These are phyloP conservation scores for Myriosclerotinia curreyana DNA, from an alignment of 2,329 filamentous ascomycete species.

Conservation along the genomic window DNA sequence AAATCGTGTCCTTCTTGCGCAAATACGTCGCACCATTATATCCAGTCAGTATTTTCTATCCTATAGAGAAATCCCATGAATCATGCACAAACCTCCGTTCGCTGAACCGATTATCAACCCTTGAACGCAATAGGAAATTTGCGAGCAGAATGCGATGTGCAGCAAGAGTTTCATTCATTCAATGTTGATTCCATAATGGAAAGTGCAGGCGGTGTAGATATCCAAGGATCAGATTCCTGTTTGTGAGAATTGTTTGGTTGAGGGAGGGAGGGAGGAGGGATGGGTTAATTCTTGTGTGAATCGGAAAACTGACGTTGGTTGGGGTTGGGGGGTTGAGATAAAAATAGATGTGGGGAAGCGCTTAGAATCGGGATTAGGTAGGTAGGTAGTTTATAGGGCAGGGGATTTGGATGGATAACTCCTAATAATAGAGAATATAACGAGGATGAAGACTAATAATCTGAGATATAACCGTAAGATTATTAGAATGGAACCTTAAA, in stretches of 20 bases:
- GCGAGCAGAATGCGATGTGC: constrained; percentile 7
- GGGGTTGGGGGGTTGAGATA: not conserved
- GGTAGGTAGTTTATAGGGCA: not conserved
- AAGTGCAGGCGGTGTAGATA: not conserved
- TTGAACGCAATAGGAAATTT: constrained; percentile 11
- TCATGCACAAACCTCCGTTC: not conserved
- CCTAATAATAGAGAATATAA: not conserved
- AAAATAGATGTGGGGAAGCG: constrained; percentile 15
- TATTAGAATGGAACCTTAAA: no score
- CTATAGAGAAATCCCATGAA: no score
- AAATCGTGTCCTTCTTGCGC: no score
- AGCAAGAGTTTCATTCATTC: not conserved
- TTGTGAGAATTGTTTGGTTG: not conserved
- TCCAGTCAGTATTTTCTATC: no score
- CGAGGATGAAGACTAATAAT: not conserved
- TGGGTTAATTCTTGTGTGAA: not conserved
- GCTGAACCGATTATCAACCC: not conserved
- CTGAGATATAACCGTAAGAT: not conserved
- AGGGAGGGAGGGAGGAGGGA: not conserved
- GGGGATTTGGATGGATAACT: not conserved
- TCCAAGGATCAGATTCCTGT: not conserved
- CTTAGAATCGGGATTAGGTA: not conserved
- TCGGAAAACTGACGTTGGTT: not conserved
- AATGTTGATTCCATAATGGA: not conserved
- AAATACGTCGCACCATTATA: not conserved